Evolutionary conservation across 2,329 filamentous ascomycete genomes (phyloP).

Genomic region (Tolypocladium tropicale): DNA sequence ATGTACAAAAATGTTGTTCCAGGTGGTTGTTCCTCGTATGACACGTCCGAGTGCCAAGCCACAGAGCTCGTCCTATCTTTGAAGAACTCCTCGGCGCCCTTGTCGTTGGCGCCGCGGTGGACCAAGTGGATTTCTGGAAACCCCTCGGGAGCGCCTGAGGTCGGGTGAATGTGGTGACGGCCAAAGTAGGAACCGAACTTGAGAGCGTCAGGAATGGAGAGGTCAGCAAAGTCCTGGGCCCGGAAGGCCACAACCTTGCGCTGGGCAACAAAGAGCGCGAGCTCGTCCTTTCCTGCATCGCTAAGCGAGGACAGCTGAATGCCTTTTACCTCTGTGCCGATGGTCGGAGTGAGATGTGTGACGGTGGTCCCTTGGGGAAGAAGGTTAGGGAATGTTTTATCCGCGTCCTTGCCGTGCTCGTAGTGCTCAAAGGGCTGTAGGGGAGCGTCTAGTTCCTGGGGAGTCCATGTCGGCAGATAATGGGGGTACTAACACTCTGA

Average conservation of each 20-base stretch:
- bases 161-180: conserved; percentile 72
- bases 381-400: conserved; percentile 58
- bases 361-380: conserved; percentile 42
- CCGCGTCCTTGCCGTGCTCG: conserved; percentile 68
- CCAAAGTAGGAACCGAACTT: conserved; percentile 68
- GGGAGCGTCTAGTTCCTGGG: conserved; percentile 52
- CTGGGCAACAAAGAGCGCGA: conserved; percentile 65
- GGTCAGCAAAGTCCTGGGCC: conserved; percentile 60
- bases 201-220: conserved; percentile 60
- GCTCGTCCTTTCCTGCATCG: conserved; percentile 62
- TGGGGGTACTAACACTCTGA: conserved; percentile 42
- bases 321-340: conserved; percentile 61
- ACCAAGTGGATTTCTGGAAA: conserved; percentile 70
- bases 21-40: conserved; percentile 80
- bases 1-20: conserved; percentile 85
- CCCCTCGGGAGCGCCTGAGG: conserved; percentile 63
- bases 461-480: conserved; percentile 65
- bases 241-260: conserved; percentile 73
- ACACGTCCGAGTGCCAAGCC: conserved; percentile 83
- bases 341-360: conserved; percentile 58
- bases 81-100: conserved; percentile 49
- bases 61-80: conserved; percentile 63
- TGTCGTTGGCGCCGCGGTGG: conserved; percentile 50
- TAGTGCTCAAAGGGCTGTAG: conserved; percentile 60
- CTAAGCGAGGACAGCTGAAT: conserved; percentile 61